Percentiles rank a stretch among this genome's conserved stretches.
Conservation (phyloP, 2,329 filamentous ascomycete genomes). For the Chlorencoelia australis region DNA sequence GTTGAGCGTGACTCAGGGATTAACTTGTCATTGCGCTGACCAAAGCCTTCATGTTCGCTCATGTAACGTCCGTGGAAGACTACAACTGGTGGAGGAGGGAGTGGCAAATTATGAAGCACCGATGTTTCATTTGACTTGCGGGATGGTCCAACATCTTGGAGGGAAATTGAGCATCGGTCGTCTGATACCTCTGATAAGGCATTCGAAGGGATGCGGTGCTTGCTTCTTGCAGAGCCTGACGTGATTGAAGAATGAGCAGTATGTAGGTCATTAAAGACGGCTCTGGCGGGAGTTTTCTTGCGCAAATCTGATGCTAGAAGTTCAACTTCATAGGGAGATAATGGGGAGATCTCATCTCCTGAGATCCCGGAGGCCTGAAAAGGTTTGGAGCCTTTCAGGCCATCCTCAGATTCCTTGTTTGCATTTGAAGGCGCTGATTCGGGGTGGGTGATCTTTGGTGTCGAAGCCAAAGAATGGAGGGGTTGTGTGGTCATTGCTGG, state of each 20-base stretch:
- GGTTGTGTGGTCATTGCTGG: no score
- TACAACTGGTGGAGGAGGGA: conserved; percentile 9
- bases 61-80: conserved; percentile 2
- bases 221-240: conserved; percentile 15
- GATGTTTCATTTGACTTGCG: conserved; percentile 3
- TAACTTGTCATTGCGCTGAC: conserved; percentile 3
- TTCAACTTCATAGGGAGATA: no score
- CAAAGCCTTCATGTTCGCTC: not conserved
- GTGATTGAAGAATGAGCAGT: conserved; percentile 24
- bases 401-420: no score
- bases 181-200: conserved; percentile 4
- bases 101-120: conserved; percentile 8
- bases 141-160: conserved; percentile 10
- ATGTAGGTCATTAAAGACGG: conserved; percentile 22
- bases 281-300: conserved; percentile 14
- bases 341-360: no score
- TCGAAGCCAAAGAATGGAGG: no score
- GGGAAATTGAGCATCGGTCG: conserved; percentile 15
- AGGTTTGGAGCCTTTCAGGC: no score
- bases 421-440: no score
- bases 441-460: no score
- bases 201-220: conserved; percentile 4
- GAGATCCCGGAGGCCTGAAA: no score
- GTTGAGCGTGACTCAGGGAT: conserved; percentile 3
- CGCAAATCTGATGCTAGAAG: no score